Conservation (phyloP, 768 basidiomycete species). For the Lactarius hatsudake region DNA sequence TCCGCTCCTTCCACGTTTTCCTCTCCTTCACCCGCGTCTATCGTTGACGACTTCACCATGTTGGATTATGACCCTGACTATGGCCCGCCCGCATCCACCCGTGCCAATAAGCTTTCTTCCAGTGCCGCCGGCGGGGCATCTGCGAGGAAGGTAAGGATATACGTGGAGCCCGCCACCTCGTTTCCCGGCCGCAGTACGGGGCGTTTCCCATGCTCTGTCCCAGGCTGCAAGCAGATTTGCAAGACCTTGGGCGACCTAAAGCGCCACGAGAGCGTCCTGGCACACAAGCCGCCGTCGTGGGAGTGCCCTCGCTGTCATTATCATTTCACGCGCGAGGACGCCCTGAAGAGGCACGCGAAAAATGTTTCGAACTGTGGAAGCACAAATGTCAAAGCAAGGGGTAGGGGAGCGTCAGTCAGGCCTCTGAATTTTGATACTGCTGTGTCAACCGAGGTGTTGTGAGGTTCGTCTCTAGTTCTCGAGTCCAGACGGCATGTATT, state of each 20-base stretch:
- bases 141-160: not conserved
- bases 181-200: not conserved
- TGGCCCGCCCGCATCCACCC: not conserved
- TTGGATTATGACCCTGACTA: not conserved
- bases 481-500: not conserved
- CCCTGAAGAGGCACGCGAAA: conserved; percentile 24
- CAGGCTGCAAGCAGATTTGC: conserved; percentile 27
- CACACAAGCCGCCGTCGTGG: conserved; percentile 20
- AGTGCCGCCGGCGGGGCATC: not conserved
- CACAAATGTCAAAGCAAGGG: not conserved
- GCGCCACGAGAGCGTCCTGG: conserved; percentile 22
- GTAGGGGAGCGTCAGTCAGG: conserved; percentile 3
- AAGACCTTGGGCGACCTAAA: conserved; percentile 26
- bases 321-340: conserved; percentile 27
- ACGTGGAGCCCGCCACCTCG: not conserved
- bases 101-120: not conserved
- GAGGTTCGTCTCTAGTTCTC: not conserved
- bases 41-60: not conserved
- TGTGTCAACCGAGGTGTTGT: not conserved
- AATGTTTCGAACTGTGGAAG: conserved; percentile 20
- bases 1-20: conserved; percentile 8
- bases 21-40: not conserved
- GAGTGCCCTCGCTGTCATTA: conserved; percentile 21
- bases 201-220: conserved; percentile 22
- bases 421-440: not conserved